Conservation (phyloP, 331 rosid species). For the Stylosanthes scabra region DNA sequence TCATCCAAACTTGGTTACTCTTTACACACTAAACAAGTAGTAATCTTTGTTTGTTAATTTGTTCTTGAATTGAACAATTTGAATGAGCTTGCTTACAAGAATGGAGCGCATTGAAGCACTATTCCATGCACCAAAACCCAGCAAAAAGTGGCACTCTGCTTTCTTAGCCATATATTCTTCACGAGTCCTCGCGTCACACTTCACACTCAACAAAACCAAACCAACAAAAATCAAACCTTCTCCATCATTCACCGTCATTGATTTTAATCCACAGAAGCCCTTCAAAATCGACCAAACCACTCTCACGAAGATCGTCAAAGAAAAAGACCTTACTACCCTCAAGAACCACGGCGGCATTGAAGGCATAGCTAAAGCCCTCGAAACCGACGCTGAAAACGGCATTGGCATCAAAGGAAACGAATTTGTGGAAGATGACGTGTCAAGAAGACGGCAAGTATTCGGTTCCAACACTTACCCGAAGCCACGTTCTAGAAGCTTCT, state of each 20-base stretch:
- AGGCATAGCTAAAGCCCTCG: conserved; percentile 28
- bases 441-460: conserved; percentile 35
- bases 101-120: conserved; percentile 10
- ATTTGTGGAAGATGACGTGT: neutral
- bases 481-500: conserved; percentile 40
- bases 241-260: conserved; percentile 31
- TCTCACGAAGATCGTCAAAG: conserved; percentile 29
- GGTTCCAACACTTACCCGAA: conserved; percentile 45
- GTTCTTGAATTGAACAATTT: conserved; percentile 3
- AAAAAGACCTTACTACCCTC: conserved; percentile 29
- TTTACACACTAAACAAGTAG: no score
- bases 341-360: conserved; percentile 30
- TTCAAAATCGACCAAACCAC: conserved; percentile 27
- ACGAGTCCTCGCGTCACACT: conserved; percentile 33
- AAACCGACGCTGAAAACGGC: conserved; percentile 20
- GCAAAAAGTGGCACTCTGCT: conserved; percentile 44
- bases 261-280: conserved; percentile 20
- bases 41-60: neutral
- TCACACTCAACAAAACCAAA: neutral
- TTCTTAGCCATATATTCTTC: conserved; percentile 43
- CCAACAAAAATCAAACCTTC: neutral
- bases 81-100: conserved; percentile 29
- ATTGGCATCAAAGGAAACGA: conserved; percentile 36
- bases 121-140: conserved; percentile 4
- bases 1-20: neutral